Base-by-base conservation (phyloP, 352 stramenopile genomes). In the Thraustochytrium sp. region DNA sequence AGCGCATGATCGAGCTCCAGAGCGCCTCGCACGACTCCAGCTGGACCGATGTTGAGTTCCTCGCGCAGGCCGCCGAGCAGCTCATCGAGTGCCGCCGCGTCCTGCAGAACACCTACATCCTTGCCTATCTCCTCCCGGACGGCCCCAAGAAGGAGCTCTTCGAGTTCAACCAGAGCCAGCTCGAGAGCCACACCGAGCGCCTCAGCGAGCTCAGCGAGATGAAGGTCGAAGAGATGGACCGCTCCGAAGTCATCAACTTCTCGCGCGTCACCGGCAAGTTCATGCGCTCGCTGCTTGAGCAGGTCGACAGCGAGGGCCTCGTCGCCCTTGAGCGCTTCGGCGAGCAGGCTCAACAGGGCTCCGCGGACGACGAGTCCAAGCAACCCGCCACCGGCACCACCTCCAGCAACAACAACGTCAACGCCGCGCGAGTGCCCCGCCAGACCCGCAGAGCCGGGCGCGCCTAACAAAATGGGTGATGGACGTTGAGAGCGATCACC, bases 41-140 rank as follows among this genome's bases (percentile, higher is more conserved):
- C 21, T 99, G 95, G 95, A 97, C 97, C 72, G 97, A 99, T 86
- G 97, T 99, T 48, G 94, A 98, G 89, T 99, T 99, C 86, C 87
- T 99, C 34, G 98, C 98, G 86, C 90, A 93, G 26, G 95, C 95
- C 21, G 62, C 37, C 23, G 53, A 82, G 34, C 65, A 96, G 89
- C 87, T 99, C 65, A 97, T 99, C 64, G 93, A 98, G 89, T 99
- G 96, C 85, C 93, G 97, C 87, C 94, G 96, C 75, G 95, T 99
- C 42, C 92, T 99, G 76, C 99, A 99, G 90, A 98, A 98, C 86
- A 98, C 97, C 11, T 99, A 98, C 88, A 91, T 90, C 54, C 59
- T 96, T 87, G 95, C 92, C 29, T 99, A 97, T 87, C 98, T 98
- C 87, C 85, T 98, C 75, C 89, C 90, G 0, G 72, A 88, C 53